phyloP scores from a whole-genome alignment of 768 basidiomycete species.

The Sutorius australiensis region DNA sequence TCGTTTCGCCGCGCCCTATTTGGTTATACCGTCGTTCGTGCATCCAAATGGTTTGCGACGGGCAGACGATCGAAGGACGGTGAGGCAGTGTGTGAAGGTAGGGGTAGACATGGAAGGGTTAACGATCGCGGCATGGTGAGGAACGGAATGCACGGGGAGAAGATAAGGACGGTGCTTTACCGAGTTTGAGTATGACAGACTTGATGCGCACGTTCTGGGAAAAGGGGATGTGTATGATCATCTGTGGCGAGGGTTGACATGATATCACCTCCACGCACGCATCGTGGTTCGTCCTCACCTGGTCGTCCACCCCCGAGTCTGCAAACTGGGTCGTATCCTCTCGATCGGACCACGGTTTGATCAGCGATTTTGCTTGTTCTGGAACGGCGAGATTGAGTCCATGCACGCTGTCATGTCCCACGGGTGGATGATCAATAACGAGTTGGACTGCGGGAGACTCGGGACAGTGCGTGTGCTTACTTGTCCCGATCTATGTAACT shows the following conservation, averaged over 20 bases:
- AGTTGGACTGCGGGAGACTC: background rate
- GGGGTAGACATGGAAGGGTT: slow-evolving; percentile 8
- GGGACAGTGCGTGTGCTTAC: slow-evolving; percentile 34
- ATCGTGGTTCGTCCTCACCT: slow-evolving; percentile 43
- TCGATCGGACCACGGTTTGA: slow-evolving; percentile 80
- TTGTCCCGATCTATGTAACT: slow-evolving; percentile 61
- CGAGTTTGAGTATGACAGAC: slow-evolving; percentile 73
- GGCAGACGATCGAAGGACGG: background rate
- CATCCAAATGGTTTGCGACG: slow-evolving; percentile 3
- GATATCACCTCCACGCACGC: slow-evolving; percentile 3
- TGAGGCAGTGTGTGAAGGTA: slow-evolving; percentile 5
- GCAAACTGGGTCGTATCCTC: slow-evolving; percentile 63
- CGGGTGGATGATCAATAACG: background rate
- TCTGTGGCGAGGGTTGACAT: slow-evolving; percentile 37
- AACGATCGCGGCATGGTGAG: slow-evolving; percentile 10
- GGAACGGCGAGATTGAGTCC: slow-evolving; percentile 79
- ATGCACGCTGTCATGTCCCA: slow-evolving; percentile 51
- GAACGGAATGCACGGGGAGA: slow-evolving; percentile 7
- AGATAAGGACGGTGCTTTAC: slow-evolving; percentile 36
- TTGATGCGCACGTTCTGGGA: slow-evolving; percentile 70
- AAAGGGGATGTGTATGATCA: slow-evolving; percentile 82
- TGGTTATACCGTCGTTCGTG: slow-evolving; percentile 1
- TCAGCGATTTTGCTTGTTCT: slow-evolving; percentile 69
- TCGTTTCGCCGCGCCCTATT: slow-evolving; percentile 70
- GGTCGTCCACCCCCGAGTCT: slow-evolving; percentile 83